Evolutionary conservation across 2,329 filamentous ascomycete genomes (phyloP), one percentile per base, ranked within the genome.

Genomic region (Fusarium kyushuense): DNA sequence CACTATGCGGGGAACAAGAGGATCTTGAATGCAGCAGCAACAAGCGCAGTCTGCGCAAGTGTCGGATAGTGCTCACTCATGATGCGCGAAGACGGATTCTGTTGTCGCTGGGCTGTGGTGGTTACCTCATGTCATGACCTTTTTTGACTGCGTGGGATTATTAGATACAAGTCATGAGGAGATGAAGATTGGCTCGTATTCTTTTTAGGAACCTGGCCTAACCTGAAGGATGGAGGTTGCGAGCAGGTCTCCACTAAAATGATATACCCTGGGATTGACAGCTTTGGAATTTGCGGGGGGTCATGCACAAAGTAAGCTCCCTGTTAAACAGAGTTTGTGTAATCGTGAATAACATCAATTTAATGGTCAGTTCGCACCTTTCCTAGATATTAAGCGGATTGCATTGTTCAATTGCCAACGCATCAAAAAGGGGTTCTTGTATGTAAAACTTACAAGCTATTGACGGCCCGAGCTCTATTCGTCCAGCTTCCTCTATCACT

Each of bases 1-100:
- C 86, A 97, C 94, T 98, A 98, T 72, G 95, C 92, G 30, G 95
- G 95, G 80, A 97, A 96, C 58, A 98, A 86, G 62, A 98, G 88
- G 65, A 97, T 84, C 83, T 98, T 98, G 79, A 98, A 88, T 33
- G 94, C 93, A 25, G 92, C 91, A 57, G 94, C 91, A 70, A 96
- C 90, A 71, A 97, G 82, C 71, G 93, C 93, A 84, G 91, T 94
- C 83, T 97, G 94, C 78, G 89, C 84, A 79, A 98, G 86, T n/a
- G 94, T 92, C 57, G 96, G 96, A 78, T 94, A 94, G 55, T 89
- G 80, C 69, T 95, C 92, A 76, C 89, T 85, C 93, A 97, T 97
- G 75, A 72, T 78, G 54, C 36, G 49, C 38, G 72, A 53, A 57
- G 23, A 54, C 57, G 43, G 19, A n/a, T 63, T 46, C 29, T 43